phyloP scores from a whole-genome alignment of 768 basidiomycete species.

The Pisolithus albus region DNA sequence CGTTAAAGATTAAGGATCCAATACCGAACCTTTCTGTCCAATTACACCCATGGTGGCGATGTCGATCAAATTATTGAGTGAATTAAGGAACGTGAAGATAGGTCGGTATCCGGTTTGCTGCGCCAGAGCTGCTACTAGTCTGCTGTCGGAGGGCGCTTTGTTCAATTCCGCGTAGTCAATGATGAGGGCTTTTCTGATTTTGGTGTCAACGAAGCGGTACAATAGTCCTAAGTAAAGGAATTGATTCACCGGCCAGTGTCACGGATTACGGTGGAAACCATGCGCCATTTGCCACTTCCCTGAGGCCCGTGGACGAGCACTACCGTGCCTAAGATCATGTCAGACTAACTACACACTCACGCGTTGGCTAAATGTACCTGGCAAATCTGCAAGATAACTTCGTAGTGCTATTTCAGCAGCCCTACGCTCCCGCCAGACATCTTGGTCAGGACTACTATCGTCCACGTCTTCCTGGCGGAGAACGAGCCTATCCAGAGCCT shows the following conservation, averaged over 20 bases:
- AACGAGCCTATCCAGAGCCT: slow-evolving; percentile 50
- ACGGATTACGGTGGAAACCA: slow-evolving; percentile 49
- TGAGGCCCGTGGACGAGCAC: slow-evolving; percentile 79
- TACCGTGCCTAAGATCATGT: slow-evolving; percentile 47
- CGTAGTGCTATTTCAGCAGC: slow-evolving; percentile 65
- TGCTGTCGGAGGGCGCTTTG: slow-evolving; percentile 60
- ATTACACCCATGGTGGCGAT: slow-evolving; percentile 92
- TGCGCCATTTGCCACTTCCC: slow-evolving; percentile 68
- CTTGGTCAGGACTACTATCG: slow-evolving; percentile 19
- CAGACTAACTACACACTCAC: slow-evolving; percentile 1
- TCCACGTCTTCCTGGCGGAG: slow-evolving; percentile 19
- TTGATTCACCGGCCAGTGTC: slow-evolving; percentile 45
- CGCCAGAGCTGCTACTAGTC: slow-evolving; percentile 64
- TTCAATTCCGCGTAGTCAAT: slow-evolving; percentile 80
- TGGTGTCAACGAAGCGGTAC: not conserved
- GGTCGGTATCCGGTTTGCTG: slow-evolving; percentile 86
- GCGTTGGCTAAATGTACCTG: slow-evolving; percentile 40
- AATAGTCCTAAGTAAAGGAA: not conserved
- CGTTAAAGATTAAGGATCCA: not conserved
- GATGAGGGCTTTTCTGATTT: slow-evolving; percentile 54
- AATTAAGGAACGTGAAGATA: slow-evolving; percentile 78
- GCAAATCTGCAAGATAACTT: slow-evolving; percentile 71
- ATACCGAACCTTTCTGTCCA: slow-evolving; percentile 74
- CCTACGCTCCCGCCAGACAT: slow-evolving; percentile 80
- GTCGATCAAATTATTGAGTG: slow-evolving; percentile 77